Conservation (phyloP, 306 rosid genomes). For the Quercus ilex region DNA sequence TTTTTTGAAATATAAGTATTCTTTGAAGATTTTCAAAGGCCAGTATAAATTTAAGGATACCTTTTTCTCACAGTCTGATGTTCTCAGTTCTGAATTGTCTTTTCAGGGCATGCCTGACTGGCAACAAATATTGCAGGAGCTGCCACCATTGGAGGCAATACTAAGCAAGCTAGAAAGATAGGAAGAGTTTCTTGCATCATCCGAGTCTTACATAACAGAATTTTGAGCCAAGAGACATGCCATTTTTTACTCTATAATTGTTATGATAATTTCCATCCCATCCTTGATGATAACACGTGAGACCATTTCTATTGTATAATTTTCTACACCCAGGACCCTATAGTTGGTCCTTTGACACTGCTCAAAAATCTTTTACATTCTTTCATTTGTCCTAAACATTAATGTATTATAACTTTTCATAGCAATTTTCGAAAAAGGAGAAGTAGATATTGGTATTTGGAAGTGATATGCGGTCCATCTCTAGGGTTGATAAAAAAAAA, state of each 20-base stretch:
- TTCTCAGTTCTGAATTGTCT: neutral
- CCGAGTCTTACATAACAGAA: neutral
- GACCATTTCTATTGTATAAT: neutral
- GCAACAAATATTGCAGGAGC: slow-evolving; percentile 76
- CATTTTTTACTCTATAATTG: neutral
- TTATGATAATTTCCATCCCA: neutral
- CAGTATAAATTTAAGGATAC: no score
- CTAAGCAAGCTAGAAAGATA: slow-evolving; percentile 90
- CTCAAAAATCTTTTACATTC: neutral
- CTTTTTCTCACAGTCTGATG: slow-evolving; percentile 2
- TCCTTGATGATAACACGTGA: slow-evolving; percentile 1
- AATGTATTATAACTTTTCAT: neutral
- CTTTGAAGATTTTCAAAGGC: neutral
- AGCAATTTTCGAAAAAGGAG: neutral
- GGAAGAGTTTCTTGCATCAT: slow-evolving; percentile 7
- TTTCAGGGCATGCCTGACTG: slow-evolving; percentile 98
- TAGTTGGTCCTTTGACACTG: neutral
- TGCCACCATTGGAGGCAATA: slow-evolving; percentile 84
- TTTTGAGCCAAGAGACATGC: slow-evolving; percentile 2
- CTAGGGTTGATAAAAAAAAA: neutral
- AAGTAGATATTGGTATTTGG: neutral
- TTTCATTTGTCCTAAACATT: neutral
- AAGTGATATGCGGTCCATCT: neutral
- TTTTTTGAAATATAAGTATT: neutral
- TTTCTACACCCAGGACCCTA: neutral